Evolutionary conservation across 2,329 filamentous ascomycete species (phyloP), one percentile per base, ranked within the genome.

Genomic region (Teratosphaeria viscida): DNA sequence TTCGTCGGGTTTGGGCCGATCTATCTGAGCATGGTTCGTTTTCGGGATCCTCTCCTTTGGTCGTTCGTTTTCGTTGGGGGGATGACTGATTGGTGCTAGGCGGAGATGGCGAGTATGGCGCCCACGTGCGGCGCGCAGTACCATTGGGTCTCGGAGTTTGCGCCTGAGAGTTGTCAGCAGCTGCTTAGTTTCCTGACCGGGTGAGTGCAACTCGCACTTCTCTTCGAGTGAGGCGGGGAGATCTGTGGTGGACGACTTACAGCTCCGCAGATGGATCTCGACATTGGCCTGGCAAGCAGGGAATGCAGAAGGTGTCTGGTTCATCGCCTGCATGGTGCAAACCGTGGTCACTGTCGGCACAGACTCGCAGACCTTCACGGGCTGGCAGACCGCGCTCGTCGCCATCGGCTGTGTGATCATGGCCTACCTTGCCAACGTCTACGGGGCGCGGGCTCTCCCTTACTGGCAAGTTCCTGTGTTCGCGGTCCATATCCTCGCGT

Each of bases 61-160:
- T 39, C 8, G 1, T 5, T 14, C 11, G 37, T 39, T 16, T 2
- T 10, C 11, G 12, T 1, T 12, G 37, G 4, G 14, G 12, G 2
- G 11, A 14, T 53, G 11, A 14, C 55, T 37, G 8, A 57, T 57
- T 39, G 37, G 12, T 12, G 54, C 35, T 47, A 70, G 52, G 67
- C 70, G 2, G 70, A 72, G 58, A 67, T 71, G 39, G 55, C 34
- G 12, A 43, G 34, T 19, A 53, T 32, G 52, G 27, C 52, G 23
- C 23, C 37, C 11, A 39, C 37, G 12, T 39, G 37, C 37, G 37
- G 37, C 37, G 37, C 37, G 37, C 52, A 53, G 19, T 53, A 53
- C 12, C 52, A 53, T 19, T 53, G 52, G 52, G 52, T 53, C 12
- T 53, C 52, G 23, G 52, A 53, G 52, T 53, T 53, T 2, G 23